phyloP scores from a whole-genome alignment of 805 yeast species.

The Barnettozyma vustinii region DNA sequence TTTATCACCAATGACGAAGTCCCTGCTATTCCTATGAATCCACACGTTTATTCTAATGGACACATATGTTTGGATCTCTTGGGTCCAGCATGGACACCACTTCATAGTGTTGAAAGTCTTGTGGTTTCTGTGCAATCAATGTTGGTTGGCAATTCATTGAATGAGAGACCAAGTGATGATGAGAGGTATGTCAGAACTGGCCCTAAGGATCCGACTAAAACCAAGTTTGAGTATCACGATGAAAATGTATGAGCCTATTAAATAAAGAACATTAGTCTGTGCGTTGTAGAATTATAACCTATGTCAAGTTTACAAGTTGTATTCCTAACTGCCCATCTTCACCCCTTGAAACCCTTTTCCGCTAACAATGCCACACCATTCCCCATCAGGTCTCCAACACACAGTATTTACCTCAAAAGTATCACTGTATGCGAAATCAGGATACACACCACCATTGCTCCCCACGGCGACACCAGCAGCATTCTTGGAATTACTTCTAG shows the following conservation, averaged over 20 bases:
- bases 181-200: slow-evolving; percentile 43
- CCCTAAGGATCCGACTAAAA: slow-evolving; percentile 50
- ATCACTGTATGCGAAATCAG: slow-evolving; percentile 50
- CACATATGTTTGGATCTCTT: slow-evolving; percentile 69
- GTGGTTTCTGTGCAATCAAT: slow-evolving; percentile 60
- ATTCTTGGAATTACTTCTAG: not conserved
- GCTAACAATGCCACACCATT: slow-evolving; percentile 67
- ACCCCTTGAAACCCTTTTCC: slow-evolving; percentile 34
- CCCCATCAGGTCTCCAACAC: slow-evolving; percentile 66
- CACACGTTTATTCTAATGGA: slow-evolving; percentile 71
- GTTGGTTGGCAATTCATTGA: slow-evolving; percentile 42
- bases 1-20: slow-evolving; percentile 31
- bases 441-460: slow-evolving; percentile 11
- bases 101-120: slow-evolving; percentile 34
- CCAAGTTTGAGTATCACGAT: slow-evolving; percentile 54
- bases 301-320: no score
- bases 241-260: slow-evolving; percentile 33
- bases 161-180: slow-evolving; percentile 57
- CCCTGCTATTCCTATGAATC: slow-evolving; percentile 55
- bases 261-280: not conserved
- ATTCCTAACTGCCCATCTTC: slow-evolving; percentile 12
- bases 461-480: not conserved
- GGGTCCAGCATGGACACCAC: slow-evolving; percentile 35
- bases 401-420: slow-evolving; percentile 71
- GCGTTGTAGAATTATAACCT: no score